phyloP scores from a whole-genome alignment of 1,284 basidiomycete genomes.

The Fomitopsis palustris region DNA sequence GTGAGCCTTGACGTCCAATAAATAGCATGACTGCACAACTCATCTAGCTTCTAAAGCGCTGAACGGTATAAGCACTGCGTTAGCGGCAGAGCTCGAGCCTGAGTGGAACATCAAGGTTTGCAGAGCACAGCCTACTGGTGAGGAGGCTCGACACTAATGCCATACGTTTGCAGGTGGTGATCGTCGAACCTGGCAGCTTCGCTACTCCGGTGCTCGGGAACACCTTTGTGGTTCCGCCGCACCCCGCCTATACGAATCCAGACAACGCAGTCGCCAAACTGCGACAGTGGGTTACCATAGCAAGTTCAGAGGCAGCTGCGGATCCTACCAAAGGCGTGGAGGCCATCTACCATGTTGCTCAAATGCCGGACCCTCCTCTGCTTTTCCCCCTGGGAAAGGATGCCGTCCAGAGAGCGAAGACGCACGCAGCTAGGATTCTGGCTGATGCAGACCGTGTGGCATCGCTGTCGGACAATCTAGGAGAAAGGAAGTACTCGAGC shows the following conservation, averaged over 20 bases:
- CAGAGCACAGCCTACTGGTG: no score
- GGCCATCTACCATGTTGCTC: constrained; percentile 1
- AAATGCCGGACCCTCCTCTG: constrained; percentile 9
- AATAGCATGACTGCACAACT: no score
- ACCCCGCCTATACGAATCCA: not conserved
- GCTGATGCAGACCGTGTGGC: constrained; percentile 3
- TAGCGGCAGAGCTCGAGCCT: constrained; percentile 32
- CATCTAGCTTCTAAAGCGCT: constrained; percentile 3
- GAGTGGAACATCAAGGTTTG: constrained; percentile 39
- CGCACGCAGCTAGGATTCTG: not conserved
- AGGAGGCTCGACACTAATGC: no score
- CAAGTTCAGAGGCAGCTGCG: not conserved
- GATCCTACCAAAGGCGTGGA: constrained; percentile 6
- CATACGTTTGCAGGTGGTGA: constrained; percentile 1
- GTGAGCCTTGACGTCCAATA: constrained; percentile 12
- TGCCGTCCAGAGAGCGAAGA: not conserved
- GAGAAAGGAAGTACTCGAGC: no score
- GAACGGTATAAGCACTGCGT: constrained; percentile 31
- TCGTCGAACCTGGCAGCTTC: constrained; percentile 9
- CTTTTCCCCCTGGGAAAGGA: constrained; percentile 10
- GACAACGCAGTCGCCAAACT: not conserved
- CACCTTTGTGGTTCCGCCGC: not conserved
- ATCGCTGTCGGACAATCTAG: constrained; percentile 9
- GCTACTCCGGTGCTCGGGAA: not conserved
- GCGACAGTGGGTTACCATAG: not conserved